Base-by-base conservation (phyloP, 805 yeast species). In the Pichia eremophila region DNA sequence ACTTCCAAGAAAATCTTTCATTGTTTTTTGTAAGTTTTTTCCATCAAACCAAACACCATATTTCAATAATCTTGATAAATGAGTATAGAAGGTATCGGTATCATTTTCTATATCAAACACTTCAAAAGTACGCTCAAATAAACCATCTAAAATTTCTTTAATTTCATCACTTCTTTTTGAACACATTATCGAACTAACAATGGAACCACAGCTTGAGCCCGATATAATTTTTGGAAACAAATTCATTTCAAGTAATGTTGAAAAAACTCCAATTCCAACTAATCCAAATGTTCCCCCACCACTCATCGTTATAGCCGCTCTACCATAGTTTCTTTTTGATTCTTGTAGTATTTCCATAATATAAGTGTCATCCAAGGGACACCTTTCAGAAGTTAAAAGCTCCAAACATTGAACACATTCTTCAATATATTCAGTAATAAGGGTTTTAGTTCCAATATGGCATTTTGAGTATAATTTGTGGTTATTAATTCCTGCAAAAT, bases 241-340 rank as follows among this genome's bases (percentile, higher is more conserved):
- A 46, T 83, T 81, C 45, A 77, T 74, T 55, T 87, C 93, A 39
- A 83, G 66, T 31, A 93, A 71, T 2, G 93, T 85, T 5, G 87
- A 79, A 41, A 91, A 67, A 0, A 93, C 96, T 1, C 99, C 99
- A 49, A 89, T 85, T 55, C 91, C 98, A 51, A 90, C 80, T 44
- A 91, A 67, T 0, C 98, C 99, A 68, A 91, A 85, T 5, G 95
- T 85, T 2, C 95, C 89, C 2, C 99, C 99, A 2, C 99, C 99
- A 43, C 95, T 83, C 46, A 93, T 73, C n/a, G 95, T 88, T 28
- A 93, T 69, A 0, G 98, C 99, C 0, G 98, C 90, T 47, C 96
- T 73, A 0, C 99, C 99, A 45, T 86, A 86, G 57, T 90, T 88
- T 62, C 85, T 85, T 50, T 96, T 73, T 0, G 97, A 86, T 60